Evolutionary conservation across 805 yeast species (phyloP).

Genomic region (Candida boleticola): DNA sequence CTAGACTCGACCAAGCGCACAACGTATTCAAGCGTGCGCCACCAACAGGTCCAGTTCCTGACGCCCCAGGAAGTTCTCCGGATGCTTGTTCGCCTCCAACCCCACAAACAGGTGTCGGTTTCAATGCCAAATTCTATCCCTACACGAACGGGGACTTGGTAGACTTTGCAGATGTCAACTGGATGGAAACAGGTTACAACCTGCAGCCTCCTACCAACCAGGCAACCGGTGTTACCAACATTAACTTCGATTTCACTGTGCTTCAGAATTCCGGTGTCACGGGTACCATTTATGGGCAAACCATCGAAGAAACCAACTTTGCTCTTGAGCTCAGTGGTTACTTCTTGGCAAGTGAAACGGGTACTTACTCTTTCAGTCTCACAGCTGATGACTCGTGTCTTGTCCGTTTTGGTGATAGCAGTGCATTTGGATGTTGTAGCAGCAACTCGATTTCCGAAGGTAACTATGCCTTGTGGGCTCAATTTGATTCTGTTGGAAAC

Average conservation of each 20-base stretch:
- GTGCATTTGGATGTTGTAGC: background rate
- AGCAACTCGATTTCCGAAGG: background rate
- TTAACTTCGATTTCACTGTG: background rate
- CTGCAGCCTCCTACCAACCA: background rate
- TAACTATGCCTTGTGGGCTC: background rate
- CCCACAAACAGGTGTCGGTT: background rate
- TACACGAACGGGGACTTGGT: background rate
- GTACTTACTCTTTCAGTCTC: background rate
- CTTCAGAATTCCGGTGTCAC: background rate
- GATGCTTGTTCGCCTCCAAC: background rate
- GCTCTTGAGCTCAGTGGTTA: constrained; percentile 2
- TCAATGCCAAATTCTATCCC: background rate
- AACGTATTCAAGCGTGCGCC: no score
- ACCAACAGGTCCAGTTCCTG: no score
- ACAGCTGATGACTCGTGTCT: background rate
- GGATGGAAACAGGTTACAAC: background rate
- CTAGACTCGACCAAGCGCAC: no score
- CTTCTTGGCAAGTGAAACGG: background rate
- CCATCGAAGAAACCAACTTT: background rate
- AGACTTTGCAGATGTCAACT: background rate
- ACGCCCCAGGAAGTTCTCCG: background rate
- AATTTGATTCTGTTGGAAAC: background rate
- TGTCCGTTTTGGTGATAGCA: background rate
- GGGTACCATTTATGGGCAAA: background rate
- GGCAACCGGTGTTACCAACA: background rate